phyloP scores from a whole-genome alignment of 2,329 filamentous ascomycete species.

The Drechslerella stenobrocha region DNA sequence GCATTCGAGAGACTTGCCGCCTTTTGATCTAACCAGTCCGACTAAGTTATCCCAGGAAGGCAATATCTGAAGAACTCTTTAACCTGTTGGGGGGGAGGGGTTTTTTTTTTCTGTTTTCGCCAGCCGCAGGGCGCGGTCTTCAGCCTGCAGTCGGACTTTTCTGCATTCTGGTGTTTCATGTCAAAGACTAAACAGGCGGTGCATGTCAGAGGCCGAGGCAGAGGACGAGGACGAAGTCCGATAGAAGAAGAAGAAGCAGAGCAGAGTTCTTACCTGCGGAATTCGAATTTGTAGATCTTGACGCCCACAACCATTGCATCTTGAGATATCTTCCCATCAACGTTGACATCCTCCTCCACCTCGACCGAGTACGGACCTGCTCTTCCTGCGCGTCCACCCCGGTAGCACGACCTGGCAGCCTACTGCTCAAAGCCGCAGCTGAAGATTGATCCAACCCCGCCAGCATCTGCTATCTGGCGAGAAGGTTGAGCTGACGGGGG shows the following conservation, averaged over 20 bases:
- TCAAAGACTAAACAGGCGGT: slow-evolving; percentile 32
- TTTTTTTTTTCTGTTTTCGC: neutral
- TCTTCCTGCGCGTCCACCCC: too few relatives aligned
- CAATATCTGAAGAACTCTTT: neutral
- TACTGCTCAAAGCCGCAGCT: too few relatives aligned
- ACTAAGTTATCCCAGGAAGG: neutral
- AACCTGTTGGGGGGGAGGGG: too few relatives aligned
- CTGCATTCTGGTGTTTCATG: slow-evolving; percentile 38
- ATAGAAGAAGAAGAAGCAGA: neutral
- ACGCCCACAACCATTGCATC: too few relatives aligned
- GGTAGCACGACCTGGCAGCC: too few relatives aligned
- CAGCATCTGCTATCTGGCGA: too few relatives aligned
- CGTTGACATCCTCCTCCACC: too few relatives aligned
- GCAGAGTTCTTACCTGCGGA: too few relatives aligned
- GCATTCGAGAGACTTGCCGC: slow-evolving; percentile 3
- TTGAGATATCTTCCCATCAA: neutral
- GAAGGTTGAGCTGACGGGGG: too few relatives aligned
- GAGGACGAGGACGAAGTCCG: neutral
- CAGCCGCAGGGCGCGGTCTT: neutral
- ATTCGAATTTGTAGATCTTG: too few relatives aligned
- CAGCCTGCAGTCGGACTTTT: neutral
- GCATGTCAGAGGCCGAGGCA: neutral
- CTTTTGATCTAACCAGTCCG: neutral
- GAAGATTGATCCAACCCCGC: too few relatives aligned
- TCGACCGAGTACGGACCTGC: too few relatives aligned